phyloP scores from a whole-genome alignment of 2,329 filamentous ascomycete genomes.

The Calonectria crousiana region DNA sequence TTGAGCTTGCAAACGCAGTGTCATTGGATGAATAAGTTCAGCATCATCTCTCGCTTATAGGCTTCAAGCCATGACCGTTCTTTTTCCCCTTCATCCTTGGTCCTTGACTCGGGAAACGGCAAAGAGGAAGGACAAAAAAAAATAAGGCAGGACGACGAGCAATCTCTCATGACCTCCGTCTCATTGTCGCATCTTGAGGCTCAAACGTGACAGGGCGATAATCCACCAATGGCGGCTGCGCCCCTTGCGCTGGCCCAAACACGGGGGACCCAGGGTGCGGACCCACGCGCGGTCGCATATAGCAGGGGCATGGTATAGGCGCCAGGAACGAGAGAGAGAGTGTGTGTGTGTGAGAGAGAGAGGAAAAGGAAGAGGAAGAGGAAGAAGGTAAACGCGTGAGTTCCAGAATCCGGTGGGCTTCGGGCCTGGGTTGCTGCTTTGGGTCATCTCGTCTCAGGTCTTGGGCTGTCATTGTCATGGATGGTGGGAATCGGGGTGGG shows the following conservation, averaged over 20 bases:
- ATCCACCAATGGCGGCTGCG: conserved; percentile 42
- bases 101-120: background rate
- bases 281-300: background rate
- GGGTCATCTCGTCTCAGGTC: conserved; percentile 12
- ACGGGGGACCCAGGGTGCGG: conserved; percentile 20
- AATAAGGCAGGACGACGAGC: conserved; percentile 14
- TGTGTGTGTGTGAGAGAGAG: too few species aligned
- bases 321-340: background rate
- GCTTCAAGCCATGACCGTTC: too few species aligned
- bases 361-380: background rate
- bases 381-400: conserved; percentile 7
- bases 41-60: background rate
- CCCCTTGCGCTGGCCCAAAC: conserved; percentile 47
- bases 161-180: conserved; percentile 22
- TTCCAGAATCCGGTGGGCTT: conserved; percentile 46
- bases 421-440: conserved; percentile 37
- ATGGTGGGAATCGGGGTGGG: background rate
- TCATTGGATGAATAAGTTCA: background rate
- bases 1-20: background rate
- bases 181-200: conserved; percentile 38
- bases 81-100: background rate
- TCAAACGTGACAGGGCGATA: conserved; percentile 40
- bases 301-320: background rate
- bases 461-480: background rate
- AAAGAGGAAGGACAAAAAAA: background rate